These are phyloP conservation scores for Helianthus tuberosus DNA, from an alignment of 129 eudicot species.

Conservation along the genomic window DNA sequence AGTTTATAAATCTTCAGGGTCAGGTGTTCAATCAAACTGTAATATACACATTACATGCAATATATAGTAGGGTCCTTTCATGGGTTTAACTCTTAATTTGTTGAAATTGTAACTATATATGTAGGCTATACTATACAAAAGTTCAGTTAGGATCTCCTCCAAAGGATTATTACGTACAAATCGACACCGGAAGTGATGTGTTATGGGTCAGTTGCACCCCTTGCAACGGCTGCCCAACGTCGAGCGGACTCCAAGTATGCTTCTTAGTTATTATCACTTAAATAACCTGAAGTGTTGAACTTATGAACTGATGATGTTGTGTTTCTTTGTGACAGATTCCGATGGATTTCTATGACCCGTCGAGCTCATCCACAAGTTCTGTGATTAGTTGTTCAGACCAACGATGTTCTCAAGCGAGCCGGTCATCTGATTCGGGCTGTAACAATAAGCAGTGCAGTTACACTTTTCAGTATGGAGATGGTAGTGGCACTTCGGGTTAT, in stretches of 20 bases:
- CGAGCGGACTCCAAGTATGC: constrained; percentile 87
- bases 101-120: constrained; percentile 20
- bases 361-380: constrained; percentile 65
- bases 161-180: constrained; percentile 83
- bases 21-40: too few relatives aligned
- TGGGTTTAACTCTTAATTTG: constrained; percentile 2
- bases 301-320: constrained; percentile 3
- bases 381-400: constrained; percentile 72
- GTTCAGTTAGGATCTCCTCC: constrained; percentile 89
- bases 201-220: constrained; percentile 87
- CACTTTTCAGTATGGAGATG: constrained; percentile 92
- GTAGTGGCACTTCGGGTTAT: constrained; percentile 89
- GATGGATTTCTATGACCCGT: constrained; percentile 76
- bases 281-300: background rate
- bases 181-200: constrained; percentile 97
- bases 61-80: too few relatives aligned
- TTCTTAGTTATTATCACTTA: background rate
- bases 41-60: too few relatives aligned
- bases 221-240: constrained; percentile 85
- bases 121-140: constrained; percentile 83
- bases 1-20: too few relatives aligned
- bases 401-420: constrained; percentile 68
- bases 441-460: constrained; percentile 71
- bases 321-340: constrained; percentile 53
- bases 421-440: constrained; percentile 75